These are phyloP conservation scores for Hevea brasiliensis DNA, from an alignment of 345 rosid species.

Conservation along the genomic window DNA sequence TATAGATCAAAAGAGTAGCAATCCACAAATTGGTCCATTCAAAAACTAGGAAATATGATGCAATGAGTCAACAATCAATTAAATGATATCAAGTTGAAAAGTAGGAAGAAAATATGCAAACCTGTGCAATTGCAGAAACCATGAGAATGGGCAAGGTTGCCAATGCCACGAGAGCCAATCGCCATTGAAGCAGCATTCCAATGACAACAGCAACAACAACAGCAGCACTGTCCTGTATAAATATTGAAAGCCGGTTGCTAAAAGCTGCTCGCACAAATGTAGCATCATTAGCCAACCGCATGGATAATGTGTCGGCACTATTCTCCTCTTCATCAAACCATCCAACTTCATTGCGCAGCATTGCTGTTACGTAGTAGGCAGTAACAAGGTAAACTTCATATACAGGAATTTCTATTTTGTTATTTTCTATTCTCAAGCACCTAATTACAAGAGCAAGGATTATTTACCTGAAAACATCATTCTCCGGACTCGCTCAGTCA, in stretches of 20 bases:
- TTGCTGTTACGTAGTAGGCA: slow-evolving; percentile 59
- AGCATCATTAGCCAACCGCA: slow-evolving; percentile 99
- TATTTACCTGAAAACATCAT: slow-evolving; percentile 98
- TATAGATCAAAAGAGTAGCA: neutral
- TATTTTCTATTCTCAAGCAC: slow-evolving; percentile 9
- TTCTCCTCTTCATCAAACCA: slow-evolving; percentile 99
- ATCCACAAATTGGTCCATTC: neutral
- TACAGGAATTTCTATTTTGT: slow-evolving; percentile 6
- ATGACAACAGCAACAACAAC: slow-evolving; percentile 84
- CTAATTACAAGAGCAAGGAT: slow-evolving; percentile 8
- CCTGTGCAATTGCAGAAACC: slow-evolving; percentile 96
- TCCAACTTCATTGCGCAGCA: slow-evolving; percentile 97
- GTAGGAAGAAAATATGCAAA: slow-evolving; percentile 36
- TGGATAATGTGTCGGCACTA: slow-evolving; percentile 90
- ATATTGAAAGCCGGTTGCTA: slow-evolving; percentile 97
- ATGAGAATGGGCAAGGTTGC: slow-evolving; percentile 89
- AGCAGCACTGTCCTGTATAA: slow-evolving; percentile 95
- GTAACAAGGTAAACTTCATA: slow-evolving; percentile 20
- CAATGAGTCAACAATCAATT: neutral
- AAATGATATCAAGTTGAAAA: neutral
- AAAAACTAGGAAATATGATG: neutral
- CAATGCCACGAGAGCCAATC: slow-evolving; percentile 90
- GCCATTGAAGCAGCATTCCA: slow-evolving; percentile 89
- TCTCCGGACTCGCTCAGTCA: slow-evolving; percentile 95
- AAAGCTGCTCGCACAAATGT: slow-evolving; percentile 98